These are phyloP conservation scores for Penicillium sp. DNA, from an alignment of 2,329 filamentous ascomycete genomes.

Conservation along the genomic window DNA sequence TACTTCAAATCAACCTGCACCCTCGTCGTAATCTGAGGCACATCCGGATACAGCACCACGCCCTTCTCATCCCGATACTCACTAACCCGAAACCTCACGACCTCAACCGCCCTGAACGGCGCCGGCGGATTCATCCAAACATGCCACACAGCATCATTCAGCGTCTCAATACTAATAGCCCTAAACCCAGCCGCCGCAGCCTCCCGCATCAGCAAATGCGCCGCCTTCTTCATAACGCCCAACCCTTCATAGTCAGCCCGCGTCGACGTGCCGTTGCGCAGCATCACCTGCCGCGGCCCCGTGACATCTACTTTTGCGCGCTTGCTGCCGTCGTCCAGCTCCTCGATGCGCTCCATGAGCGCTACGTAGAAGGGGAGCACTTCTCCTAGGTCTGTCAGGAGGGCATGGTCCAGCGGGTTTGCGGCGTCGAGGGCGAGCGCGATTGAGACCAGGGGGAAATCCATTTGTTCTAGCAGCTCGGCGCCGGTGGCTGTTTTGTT, in stretches of 20 bases:
- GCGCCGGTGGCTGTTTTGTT: neutral
- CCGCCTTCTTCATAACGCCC: conserved; percentile 29
- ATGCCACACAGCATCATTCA: conserved; percentile 18
- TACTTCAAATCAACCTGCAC: conserved; percentile 3
- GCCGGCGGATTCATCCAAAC: conserved; percentile 16
- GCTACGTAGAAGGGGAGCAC: neutral
- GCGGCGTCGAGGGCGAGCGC: conserved; percentile 32
- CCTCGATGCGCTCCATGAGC: neutral
- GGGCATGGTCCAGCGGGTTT: conserved; percentile 21
- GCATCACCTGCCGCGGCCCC: conserved; percentile 26
- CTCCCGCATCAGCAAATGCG: conserved; percentile 36
- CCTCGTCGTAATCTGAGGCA: neutral
- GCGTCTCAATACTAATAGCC: conserved; percentile 33
- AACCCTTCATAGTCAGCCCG: conserved; percentile 32
- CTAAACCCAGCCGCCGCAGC: conserved; percentile 28
- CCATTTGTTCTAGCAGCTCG: conserved; percentile 25
- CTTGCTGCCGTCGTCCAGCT: conserved; percentile 12
- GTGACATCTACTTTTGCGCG: conserved; percentile 25
- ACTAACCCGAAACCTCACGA: neutral
- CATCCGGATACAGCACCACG: neutral
- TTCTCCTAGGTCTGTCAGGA: neutral
- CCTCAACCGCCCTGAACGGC: conserved; percentile 3
- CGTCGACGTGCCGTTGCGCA: conserved; percentile 35
- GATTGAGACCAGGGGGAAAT: conserved; percentile 35
- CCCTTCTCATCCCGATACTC: neutral